These are phyloP conservation scores for Ophiocordyceps camponoti-rufipedis DNA, from an alignment of 2,329 filamentous ascomycete species.

Conservation along the genomic window DNA sequence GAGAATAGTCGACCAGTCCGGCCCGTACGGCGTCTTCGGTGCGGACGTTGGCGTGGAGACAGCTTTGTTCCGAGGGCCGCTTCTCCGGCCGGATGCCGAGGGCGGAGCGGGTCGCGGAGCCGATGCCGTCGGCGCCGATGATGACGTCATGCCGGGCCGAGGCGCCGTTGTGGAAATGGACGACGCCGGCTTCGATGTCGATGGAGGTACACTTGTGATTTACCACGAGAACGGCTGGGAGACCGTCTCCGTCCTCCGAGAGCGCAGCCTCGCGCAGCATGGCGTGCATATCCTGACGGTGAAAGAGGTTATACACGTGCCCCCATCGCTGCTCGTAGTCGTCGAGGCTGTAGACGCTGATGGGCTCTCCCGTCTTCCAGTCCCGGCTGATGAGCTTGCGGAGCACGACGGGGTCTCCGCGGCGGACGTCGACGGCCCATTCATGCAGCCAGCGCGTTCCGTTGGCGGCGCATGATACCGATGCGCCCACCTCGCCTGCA, in stretches of 20 bases:
- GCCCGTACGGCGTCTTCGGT: slow-evolving; percentile 40
- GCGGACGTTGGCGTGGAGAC: slow-evolving; percentile 44
- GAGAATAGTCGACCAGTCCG: slow-evolving; percentile 44
- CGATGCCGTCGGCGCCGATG: slow-evolving; percentile 49
- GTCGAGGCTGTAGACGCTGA: slow-evolving; percentile 42
- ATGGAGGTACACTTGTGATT: slow-evolving; percentile 38
- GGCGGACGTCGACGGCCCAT: slow-evolving; percentile 45
- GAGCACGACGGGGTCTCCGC: slow-evolving; percentile 47
- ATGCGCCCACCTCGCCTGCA: slow-evolving; percentile 49
- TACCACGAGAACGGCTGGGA: slow-evolving; percentile 31
- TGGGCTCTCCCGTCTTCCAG: slow-evolving; percentile 49
- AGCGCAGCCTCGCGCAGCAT: slow-evolving; percentile 45
- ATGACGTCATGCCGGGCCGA: slow-evolving; percentile 37
- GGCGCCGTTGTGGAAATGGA: slow-evolving; percentile 34
- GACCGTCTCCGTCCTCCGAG: slow-evolving; percentile 31
- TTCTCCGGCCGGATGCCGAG: slow-evolving; percentile 44
- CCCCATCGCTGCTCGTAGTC: slow-evolving; percentile 51
- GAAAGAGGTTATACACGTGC: slow-evolving; percentile 50
- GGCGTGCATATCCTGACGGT: slow-evolving; percentile 48
- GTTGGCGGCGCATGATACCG: slow-evolving; percentile 50
- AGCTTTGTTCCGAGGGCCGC: slow-evolving; percentile 39
- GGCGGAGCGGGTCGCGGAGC: slow-evolving; percentile 41
- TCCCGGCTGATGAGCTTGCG: slow-evolving; percentile 50
- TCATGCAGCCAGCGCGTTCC: slow-evolving; percentile 52
- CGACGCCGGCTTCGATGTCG: slow-evolving; percentile 27